Conservation (phyloP, 225 moss, liverwort and hornwort species). For the Sphagnum contortum region DNA sequence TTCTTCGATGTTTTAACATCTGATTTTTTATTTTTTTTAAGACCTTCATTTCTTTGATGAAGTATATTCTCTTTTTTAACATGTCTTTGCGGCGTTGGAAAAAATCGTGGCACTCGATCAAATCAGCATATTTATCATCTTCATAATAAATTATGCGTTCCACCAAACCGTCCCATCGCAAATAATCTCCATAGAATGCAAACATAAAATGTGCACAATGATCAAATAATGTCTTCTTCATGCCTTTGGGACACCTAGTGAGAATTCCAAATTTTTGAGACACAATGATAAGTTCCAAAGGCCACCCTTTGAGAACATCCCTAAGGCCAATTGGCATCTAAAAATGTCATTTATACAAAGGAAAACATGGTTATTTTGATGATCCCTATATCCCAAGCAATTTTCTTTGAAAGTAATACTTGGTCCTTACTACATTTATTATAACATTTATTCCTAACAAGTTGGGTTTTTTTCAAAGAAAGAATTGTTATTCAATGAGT, state of each 20-base stretch:
- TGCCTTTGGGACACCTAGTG: constrained; percentile 57
- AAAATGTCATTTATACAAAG: too few species aligned
- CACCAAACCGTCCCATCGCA: constrained; percentile 67
- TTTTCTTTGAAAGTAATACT: too few species aligned
- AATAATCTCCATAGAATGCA: constrained; percentile 74
- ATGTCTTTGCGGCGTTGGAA: constrained; percentile 65
- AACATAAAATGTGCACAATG: constrained; percentile 66
- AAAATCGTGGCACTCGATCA: constrained; percentile 69
- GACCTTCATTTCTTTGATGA: constrained; percentile 58
- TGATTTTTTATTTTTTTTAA: too few species aligned
- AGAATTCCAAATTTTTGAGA: neutral
- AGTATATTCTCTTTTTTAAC: constrained; percentile 51
- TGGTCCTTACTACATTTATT: too few species aligned
- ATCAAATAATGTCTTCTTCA: constrained; percentile 46
- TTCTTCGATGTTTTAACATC: neutral
- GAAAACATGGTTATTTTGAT: too few species aligned
- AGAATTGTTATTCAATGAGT: too few species aligned
- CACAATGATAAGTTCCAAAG: too few species aligned
- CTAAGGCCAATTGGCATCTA: too few species aligned
- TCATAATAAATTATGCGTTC: constrained; percentile 51
- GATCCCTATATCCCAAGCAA: too few species aligned
- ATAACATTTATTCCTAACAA: too few species aligned
- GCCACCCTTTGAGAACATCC: too few species aligned
- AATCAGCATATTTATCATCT: constrained; percentile 43
- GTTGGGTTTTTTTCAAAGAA: too few species aligned